phyloP scores from a whole-genome alignment of 495 filamentous ascomycete species.

The Daldinia bambusicola region DNA sequence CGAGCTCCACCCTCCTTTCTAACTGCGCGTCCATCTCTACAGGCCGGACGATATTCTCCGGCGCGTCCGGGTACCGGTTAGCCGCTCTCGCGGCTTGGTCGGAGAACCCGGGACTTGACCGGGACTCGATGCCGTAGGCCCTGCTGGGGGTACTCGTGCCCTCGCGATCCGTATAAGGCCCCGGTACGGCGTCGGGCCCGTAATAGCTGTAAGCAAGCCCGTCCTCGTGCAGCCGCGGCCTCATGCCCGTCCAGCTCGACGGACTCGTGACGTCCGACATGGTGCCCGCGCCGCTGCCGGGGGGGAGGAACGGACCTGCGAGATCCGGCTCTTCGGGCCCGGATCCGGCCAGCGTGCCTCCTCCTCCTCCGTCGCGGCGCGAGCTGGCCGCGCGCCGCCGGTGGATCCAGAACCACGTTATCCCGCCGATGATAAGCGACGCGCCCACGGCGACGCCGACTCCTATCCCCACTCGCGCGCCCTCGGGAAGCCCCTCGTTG shows the following conservation, averaged over 20 bases:
- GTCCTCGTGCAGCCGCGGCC: constrained; percentile 31
- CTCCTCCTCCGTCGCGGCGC: constrained; percentile 3
- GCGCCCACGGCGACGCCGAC: constrained; percentile 55
- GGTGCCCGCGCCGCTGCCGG: not conserved
- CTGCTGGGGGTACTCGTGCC: constrained; percentile 10
- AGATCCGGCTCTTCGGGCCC: constrained; percentile 8
- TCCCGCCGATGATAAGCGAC: constrained; percentile 50
- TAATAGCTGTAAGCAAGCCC: constrained; percentile 49
- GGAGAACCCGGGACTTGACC: constrained; percentile 23
- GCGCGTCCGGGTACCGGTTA: constrained; percentile 14
- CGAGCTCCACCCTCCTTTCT: constrained; percentile 10
- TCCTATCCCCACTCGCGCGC: constrained; percentile 57
- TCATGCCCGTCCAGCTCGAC: constrained; percentile 23
- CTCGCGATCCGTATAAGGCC: constrained; percentile 49
- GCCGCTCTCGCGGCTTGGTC: constrained; percentile 9
- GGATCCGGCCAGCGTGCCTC: constrained; percentile 11
- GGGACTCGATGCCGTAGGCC: constrained; percentile 3
- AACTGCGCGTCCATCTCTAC: constrained; percentile 14
- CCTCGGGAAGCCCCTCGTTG: constrained; percentile 44
- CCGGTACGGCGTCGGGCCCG: constrained; percentile 47
- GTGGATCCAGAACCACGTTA: constrained; percentile 52
- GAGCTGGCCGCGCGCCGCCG: constrained; percentile 42
- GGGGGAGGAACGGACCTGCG: constrained; percentile 12
- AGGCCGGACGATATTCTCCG: constrained; percentile 23
- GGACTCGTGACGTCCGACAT: constrained; percentile 47